Evolutionary conservation across 2,329 filamentous ascomycete species (phyloP).

Genomic region (Fusarium protoensiforme): DNA sequence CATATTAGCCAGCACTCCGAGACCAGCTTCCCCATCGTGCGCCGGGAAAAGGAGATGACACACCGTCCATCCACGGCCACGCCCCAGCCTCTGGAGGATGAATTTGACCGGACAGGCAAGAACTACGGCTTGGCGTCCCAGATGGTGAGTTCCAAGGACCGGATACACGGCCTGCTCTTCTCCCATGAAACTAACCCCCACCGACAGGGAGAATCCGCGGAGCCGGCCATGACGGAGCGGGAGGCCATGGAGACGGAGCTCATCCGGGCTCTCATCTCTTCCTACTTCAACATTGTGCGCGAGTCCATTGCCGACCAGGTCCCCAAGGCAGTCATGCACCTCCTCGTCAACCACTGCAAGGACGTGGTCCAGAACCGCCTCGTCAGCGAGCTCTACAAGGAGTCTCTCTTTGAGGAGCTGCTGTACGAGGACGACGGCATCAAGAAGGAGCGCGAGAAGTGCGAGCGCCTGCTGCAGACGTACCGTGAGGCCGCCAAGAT

Average conservation of each 20-base stretch:
- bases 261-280: constrained; percentile 94
- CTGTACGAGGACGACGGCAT: constrained; percentile 97
- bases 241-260: constrained; percentile 98
- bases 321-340: constrained; percentile 98
- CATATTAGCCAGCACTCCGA: constrained; percentile 85
- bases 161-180: constrained; percentile 15
- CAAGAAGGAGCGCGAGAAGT: constrained; percentile 98
- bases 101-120: constrained; percentile 55
- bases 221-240: constrained; percentile 91
- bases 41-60: constrained; percentile 72
- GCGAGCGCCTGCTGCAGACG: constrained; percentile 92
- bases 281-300: constrained; percentile 98
- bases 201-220: constrained; percentile 68
- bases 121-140: constrained; percentile 60
- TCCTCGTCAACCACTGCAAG: constrained; percentile 98
- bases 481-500: constrained; percentile 99
- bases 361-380: constrained; percentile 97
- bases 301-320: constrained; percentile 99
- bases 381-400: constrained; percentile 95
- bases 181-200: constrained; percentile 36
- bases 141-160: constrained; percentile 63
- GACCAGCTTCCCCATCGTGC: constrained; percentile 84
- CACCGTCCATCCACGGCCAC: constrained; percentile 59
- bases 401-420: constrained; percentile 88
- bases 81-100: constrained; percentile 52